Evolutionary conservation across 192 early-diverging fungal species (phyloP).

Genomic region (Backusella luteola): DNA sequence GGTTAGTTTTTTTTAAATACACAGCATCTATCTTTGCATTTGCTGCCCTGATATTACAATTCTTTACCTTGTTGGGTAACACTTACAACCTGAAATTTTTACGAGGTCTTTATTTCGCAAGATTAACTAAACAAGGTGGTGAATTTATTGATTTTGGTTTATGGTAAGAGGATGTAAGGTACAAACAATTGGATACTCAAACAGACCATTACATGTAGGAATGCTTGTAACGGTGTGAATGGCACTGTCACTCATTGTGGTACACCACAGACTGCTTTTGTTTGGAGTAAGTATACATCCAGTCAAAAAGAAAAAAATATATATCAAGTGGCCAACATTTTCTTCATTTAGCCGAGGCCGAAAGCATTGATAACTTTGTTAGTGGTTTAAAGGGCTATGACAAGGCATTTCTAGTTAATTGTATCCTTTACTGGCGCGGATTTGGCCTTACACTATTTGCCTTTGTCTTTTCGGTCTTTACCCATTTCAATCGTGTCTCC

Average conservation of each 20-base stretch:
- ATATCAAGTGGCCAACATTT: background rate
- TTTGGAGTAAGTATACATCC: background rate
- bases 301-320: background rate
- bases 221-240: background rate
- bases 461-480: background rate
- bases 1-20: background rate
- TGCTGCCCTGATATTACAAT: background rate
- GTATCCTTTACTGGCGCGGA: background rate
- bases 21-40: background rate
- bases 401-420: background rate
- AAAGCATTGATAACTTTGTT: background rate
- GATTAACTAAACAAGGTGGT: background rate
- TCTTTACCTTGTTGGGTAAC: background rate
- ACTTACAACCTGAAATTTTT: background rate
- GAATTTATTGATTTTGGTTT: conserved; percentile 5
- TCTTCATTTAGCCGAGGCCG: background rate
- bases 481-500: background rate
- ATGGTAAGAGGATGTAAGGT: background rate
- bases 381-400: background rate
- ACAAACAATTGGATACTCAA: no score
- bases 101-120: background rate
- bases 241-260: background rate
- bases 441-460: background rate
- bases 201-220: background rate
- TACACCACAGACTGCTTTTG: background rate